These are phyloP conservation scores for Solanum piurae DNA, from an alignment of 257 asterid species.

Conservation along the genomic window DNA sequence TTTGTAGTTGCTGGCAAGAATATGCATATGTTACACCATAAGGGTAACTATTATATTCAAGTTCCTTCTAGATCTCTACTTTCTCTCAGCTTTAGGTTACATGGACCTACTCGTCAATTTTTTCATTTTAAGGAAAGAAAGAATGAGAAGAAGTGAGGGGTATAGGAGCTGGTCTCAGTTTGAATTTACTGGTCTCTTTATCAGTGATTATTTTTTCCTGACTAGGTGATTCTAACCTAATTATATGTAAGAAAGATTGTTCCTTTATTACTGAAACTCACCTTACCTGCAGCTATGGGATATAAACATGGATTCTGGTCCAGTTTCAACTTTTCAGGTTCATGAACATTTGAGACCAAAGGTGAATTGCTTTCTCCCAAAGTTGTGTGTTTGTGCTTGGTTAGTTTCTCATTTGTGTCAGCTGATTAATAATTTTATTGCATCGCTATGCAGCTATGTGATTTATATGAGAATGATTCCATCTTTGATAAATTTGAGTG, in stretches of 20 bases:
- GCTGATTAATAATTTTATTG: constrained; percentile 19
- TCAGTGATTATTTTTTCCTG: not conserved
- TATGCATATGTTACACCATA: not conserved
- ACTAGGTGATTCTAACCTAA: not conserved
- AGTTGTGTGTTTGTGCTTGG: not conserved
- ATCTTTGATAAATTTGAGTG: constrained; percentile 96
- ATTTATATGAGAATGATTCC: constrained; percentile 90
- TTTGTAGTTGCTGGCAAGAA: not conserved
- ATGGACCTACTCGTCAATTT: not conserved
- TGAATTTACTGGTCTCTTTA: not conserved
- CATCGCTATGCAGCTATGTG: constrained; percentile 54
- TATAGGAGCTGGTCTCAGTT: not conserved
- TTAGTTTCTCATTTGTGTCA: not conserved
- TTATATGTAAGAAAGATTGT: not conserved
- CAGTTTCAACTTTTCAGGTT: constrained; percentile 93
- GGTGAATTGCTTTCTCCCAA: constrained; percentile 29
- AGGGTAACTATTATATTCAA: not conserved
- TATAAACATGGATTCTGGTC: constrained; percentile 97
- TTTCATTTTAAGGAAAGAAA: not conserved
- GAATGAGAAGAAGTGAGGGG: not conserved
- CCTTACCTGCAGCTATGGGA: constrained; percentile 80
- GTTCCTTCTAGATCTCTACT: not conserved
- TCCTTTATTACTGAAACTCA: not conserved
- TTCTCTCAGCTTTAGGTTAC: not conserved
- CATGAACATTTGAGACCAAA: constrained; percentile 94